Base-by-base conservation (phyloP, 441 rosid species). In the Populus hybrid region DNA sequence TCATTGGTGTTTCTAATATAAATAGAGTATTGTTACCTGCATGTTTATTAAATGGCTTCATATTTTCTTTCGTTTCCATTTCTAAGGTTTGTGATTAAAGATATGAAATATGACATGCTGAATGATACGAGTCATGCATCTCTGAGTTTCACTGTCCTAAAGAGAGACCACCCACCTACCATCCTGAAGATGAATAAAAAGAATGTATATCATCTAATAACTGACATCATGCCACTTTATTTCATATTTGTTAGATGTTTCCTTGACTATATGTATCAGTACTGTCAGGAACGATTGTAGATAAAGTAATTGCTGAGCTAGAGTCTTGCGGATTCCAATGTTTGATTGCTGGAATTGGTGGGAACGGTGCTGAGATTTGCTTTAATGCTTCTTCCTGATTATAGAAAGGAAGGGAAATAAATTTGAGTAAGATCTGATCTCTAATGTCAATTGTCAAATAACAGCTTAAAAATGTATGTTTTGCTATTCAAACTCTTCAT, bases 301-400 rank as follows among this genome's bases (percentile, higher is more conserved):
- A 89, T 16, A 88, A 90, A 86, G 90, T 87, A 64, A 85, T 82
- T 18, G 72, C 85, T 20, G 98, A 95, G 84, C 86, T 95, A 2
- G 95, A 93, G 78, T 82, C 94, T 2, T 83, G 83, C 26, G 97
- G 99, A 61, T 94, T 94, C 80, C 97, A 95, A 77, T 94, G 99
- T 72, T 78, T 92, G 81, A 84, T 82, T 65, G 94, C 90, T 0
- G 89, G 84, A 21, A 90, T 91, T 12, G 97, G 97, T 26, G 98
- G 98, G 16, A 82, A 76, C 0, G 99, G 98, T 35, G 95, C 80
- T 68, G 89, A 91, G 71, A 76, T 94, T 79, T 82, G 84, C 84
- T 84, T 86, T 77, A 74, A 75, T 2, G 66, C 63, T 72, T 78
- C 80, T 10, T 79, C 89, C 11, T 86, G 81, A 89, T 61, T 64